These are phyloP conservation scores for Fusarium staphyleae DNA, from an alignment of 2,329 filamentous ascomycete species.

Conservation along the genomic window DNA sequence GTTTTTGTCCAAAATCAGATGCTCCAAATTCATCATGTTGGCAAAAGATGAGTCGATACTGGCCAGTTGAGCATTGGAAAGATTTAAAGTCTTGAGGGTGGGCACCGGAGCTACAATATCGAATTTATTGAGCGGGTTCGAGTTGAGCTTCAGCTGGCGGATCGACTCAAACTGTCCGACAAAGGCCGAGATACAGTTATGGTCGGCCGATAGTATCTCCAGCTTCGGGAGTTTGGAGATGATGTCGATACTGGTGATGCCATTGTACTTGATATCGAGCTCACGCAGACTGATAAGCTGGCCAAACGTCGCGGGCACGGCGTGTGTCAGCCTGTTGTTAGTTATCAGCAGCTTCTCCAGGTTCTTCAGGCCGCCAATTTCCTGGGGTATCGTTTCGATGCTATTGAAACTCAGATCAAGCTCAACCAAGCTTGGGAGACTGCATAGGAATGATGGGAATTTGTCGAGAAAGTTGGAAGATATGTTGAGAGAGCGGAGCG, in stretches of 20 bases:
- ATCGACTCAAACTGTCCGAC: conserved; percentile 87
- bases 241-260: conserved; percentile 85
- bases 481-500: conserved; percentile 83
- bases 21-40: conserved; percentile 85
- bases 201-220: conserved; percentile 87
- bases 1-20: conserved; percentile 90
- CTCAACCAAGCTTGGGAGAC: conserved; percentile 83
- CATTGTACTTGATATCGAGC: conserved; percentile 93
- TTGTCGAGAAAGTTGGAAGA: conserved; percentile 90
- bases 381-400: conserved; percentile 77
- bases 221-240: conserved; percentile 84
- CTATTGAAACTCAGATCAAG: conserved; percentile 97
- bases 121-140: conserved; percentile 94
- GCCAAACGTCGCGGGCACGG: conserved; percentile 75
- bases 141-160: conserved; percentile 85
- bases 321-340: conserved; percentile 85
- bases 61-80: conserved; percentile 90
- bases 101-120: conserved; percentile 79
- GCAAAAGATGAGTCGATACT: conserved; percentile 89
- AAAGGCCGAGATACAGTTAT: conserved; percentile 92
- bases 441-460: conserved; percentile 86
- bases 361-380: conserved; percentile 78
- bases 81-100: conserved; percentile 83
- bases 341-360: conserved; percentile 93
- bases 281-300: conserved; percentile 83